Conservation (phyloP, 1,139 yeast genomes). For the Yamadazyma blattariae region DNA sequence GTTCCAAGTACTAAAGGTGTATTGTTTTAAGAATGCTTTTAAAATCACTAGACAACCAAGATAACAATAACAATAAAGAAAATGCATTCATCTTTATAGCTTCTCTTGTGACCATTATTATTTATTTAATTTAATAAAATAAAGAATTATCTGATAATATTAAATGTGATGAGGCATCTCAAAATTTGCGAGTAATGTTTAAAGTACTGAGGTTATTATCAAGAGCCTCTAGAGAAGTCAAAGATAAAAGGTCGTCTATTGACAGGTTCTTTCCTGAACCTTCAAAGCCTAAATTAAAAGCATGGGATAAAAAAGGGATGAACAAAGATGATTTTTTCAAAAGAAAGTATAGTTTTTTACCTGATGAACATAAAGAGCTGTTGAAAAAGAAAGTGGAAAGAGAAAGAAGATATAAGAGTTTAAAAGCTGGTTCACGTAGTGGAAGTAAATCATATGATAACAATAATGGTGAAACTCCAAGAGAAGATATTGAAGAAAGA, state of each 20-base stretch:
- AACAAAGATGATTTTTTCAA: conserved; percentile 42
- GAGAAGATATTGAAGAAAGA: conserved; percentile 7
- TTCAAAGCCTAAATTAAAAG: conserved; percentile 18
- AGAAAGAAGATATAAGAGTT: conserved; percentile 26
- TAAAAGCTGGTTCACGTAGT: conserved; percentile 9
- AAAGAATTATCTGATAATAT: too few species aligned
- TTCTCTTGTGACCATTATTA: too few species aligned
- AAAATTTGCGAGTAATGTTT: conserved; percentile 1
- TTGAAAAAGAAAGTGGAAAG: conserved; percentile 37
- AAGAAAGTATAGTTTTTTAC: conserved; percentile 32
- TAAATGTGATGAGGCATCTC: conserved; percentile 1
- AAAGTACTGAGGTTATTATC: conserved; percentile 3
- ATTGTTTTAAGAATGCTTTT: conserved; percentile 57
- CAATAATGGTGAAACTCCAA: conserved; percentile 2
- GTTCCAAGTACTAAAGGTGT: conserved; percentile 98
- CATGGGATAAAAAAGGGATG: conserved; percentile 38
- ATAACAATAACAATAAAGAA: too few species aligned
- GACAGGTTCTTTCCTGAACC: conserved; percentile 12
- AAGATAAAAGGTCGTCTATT: conserved; percentile 5
- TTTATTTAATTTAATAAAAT: too few species aligned
- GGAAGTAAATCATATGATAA: neutral
- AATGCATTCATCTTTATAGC: too few species aligned
- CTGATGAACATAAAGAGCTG: conserved; percentile 24
- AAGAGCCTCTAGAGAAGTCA: conserved; percentile 14
- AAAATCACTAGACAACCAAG: too few species aligned